Evolutionary conservation across 345 rosid species (phyloP).

Genomic region (Diplotaxis tenuifolia): DNA sequence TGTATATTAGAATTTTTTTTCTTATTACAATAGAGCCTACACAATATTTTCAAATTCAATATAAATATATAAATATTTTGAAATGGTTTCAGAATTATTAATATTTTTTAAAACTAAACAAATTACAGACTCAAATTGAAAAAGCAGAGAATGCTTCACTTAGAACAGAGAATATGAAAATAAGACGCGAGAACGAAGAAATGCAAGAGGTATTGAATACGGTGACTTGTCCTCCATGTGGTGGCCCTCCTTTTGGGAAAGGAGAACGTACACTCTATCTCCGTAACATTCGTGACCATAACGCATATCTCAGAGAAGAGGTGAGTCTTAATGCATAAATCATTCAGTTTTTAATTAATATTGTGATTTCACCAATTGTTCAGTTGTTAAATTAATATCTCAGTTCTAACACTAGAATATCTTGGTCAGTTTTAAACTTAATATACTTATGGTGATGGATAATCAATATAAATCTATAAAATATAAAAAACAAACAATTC

Average conservation of each 20-base stretch:
- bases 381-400: background rate
- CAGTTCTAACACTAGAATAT: background rate
- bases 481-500: background rate
- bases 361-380: background rate
- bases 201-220: constrained; percentile 54
- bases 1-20: too few species aligned
- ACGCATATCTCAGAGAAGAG: constrained; percentile 51
- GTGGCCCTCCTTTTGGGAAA: constrained; percentile 55
- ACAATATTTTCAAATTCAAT: background rate
- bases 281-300: constrained; percentile 45
- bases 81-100: background rate
- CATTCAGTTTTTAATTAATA: background rate
- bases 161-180: constrained; percentile 53
- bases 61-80: background rate
- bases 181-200: constrained; percentile 50
- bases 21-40: background rate
- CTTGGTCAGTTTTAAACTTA: background rate
- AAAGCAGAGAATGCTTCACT: constrained; percentile 50
- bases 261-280: constrained; percentile 41
- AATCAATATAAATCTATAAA: background rate
- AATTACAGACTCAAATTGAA: constrained; percentile 54
- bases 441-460: background rate
- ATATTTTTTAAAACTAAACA: background rate
- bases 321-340: constrained; percentile 20
- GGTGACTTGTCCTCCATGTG: constrained; percentile 64